Evolutionary conservation across 1,284 basidiomycete genomes (phyloP).

Genomic region (Apiotrichum sp.): DNA sequence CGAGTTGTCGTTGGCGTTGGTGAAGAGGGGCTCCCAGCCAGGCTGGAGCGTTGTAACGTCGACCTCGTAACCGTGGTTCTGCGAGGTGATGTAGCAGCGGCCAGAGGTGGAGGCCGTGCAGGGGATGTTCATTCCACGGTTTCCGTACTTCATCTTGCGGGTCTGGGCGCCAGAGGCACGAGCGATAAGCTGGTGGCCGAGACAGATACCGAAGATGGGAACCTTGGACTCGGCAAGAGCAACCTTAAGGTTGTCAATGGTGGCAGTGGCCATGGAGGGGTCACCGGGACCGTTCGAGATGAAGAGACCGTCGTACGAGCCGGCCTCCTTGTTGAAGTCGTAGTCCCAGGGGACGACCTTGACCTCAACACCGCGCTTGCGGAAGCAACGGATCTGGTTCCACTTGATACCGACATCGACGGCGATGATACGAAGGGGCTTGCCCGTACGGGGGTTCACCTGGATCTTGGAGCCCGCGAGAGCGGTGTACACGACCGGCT

Average conservation of each 20-base stretch:
- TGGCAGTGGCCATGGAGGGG: slow-evolving; percentile 74
- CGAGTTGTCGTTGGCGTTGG: slow-evolving; percentile 93
- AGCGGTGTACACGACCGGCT: slow-evolving; percentile 63
- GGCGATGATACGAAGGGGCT: slow-evolving; percentile 77
- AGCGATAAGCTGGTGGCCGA: slow-evolving; percentile 95
- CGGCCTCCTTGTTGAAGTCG: slow-evolving; percentile 30
- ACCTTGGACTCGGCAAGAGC: slow-evolving; percentile 67
- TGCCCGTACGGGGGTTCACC: slow-evolving; percentile 68
- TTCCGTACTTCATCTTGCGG: slow-evolving; percentile 99
- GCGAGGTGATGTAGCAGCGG: slow-evolving; percentile 96
- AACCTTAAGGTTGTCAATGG: slow-evolving; percentile 65
- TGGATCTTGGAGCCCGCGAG: slow-evolving; percentile 52
- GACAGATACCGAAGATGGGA: slow-evolving; percentile 98
- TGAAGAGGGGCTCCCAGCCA: slow-evolving; percentile 92
- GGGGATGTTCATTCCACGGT: slow-evolving; percentile 97
- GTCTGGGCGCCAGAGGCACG: slow-evolving; percentile 90
- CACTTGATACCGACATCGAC: slow-evolving; percentile 99
- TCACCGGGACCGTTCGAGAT: slow-evolving; percentile 98
- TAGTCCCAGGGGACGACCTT: slow-evolving; percentile 98
- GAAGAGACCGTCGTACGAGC: slow-evolving; percentile 55
- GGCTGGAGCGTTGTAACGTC: slow-evolving; percentile 69
- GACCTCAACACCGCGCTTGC: slow-evolving; percentile 84
- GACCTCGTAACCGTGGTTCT: slow-evolving; percentile 98
- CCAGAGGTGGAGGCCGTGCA: slow-evolving; percentile 92
- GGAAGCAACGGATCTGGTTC: slow-evolving; percentile 98